phyloP scores from a whole-genome alignment of 805 yeast species.

The Candida hungchunana region DNA sequence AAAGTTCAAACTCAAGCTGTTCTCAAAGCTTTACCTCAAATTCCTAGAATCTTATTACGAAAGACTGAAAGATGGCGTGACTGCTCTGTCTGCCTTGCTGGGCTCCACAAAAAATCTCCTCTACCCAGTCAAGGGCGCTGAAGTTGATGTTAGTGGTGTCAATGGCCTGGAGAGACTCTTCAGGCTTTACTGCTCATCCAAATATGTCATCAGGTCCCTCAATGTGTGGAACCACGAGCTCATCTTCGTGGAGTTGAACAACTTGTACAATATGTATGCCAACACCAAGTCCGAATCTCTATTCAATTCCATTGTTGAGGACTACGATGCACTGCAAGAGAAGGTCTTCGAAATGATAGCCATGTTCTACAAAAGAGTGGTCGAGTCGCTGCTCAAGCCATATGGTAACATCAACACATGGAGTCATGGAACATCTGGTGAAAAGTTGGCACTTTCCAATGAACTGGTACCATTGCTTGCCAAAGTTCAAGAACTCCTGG shows the following conservation, averaged over 20 bases:
- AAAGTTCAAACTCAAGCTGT: constrained; percentile 42
- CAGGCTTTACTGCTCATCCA: constrained; percentile 24
- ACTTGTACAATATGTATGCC: constrained; percentile 21
- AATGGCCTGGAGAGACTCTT: constrained; percentile 28
- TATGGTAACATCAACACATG: constrained; percentile 32
- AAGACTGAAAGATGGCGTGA: constrained; percentile 27
- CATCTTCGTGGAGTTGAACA: constrained; percentile 25
- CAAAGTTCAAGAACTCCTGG: constrained; percentile 22
- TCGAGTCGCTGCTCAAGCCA: constrained; percentile 28
- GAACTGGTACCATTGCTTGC: constrained; percentile 27
- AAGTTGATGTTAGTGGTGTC: constrained; percentile 21
- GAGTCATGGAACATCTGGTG: constrained; percentile 16
- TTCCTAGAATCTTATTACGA: constrained; percentile 37
- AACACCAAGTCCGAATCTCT: constrained; percentile 19
- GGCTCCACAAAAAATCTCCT: constrained; percentile 15
- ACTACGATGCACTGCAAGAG: constrained; percentile 26
- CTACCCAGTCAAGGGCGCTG: constrained; percentile 7
- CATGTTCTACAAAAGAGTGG: constrained; percentile 28
- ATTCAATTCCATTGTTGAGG: constrained; percentile 29
- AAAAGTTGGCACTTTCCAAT: constrained; percentile 17
- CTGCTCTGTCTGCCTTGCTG: constrained; percentile 25
- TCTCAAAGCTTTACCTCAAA: constrained; percentile 40
- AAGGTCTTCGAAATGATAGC: constrained; percentile 29
- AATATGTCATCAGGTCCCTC: constrained; percentile 19
- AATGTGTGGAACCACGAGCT: constrained; percentile 26